Evolutionary conservation across 73 alveolate species (phyloP).

Genomic region (Tetrahymena thermophila): DNA sequence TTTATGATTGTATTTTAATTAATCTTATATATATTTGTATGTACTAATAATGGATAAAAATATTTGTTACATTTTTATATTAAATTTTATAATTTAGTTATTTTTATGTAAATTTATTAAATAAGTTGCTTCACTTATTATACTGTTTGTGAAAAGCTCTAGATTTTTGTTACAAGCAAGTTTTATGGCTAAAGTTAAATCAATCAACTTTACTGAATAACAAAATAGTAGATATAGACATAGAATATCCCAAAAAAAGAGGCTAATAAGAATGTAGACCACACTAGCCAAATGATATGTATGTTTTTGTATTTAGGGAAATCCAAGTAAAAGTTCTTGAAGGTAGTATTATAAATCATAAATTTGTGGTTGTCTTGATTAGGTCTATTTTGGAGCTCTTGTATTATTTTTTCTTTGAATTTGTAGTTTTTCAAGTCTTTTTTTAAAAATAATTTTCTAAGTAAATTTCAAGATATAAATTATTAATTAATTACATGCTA

Average conservation of each 20-base stretch:
- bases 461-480: not conserved
- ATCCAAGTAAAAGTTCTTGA: not conserved
- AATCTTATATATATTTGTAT: too few species aligned
- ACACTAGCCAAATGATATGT: not conserved
- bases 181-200: too few species aligned
- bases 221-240: not conserved
- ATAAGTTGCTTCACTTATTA: not conserved
- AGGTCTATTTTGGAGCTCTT: not conserved
- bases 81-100: too few species aligned
- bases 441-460: not conserved
- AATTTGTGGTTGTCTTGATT: not conserved
- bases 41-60: too few species aligned
- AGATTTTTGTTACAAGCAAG: too few species aligned
- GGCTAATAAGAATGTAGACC: not conserved
- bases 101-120: too few species aligned
- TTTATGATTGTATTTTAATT: too few species aligned
- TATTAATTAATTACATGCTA: not conserved
- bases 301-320: not conserved
- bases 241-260: not conserved
- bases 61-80: not conserved
- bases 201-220: not conserved
- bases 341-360: not conserved
- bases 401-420: not conserved
- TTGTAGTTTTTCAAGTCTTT: not conserved
- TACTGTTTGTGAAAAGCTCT: too few species aligned